Evolutionary conservation across 257 asterid species (phyloP), one percentile per base, ranked within the genome.

Genomic region (Cruciata laevipes): DNA sequence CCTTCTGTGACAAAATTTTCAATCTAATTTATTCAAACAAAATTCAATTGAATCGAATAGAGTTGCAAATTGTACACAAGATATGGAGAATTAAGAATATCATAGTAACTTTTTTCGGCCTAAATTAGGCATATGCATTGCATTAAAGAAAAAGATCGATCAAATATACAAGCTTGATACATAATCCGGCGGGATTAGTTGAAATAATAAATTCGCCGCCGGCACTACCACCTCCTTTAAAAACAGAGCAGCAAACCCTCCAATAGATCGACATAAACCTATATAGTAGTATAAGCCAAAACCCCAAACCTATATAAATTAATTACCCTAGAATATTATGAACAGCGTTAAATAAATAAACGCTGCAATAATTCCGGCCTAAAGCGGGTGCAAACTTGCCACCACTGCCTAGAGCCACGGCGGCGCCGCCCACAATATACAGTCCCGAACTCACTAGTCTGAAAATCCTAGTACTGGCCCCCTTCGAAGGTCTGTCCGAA

Each of bases 401-500:
- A 87, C 96, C 92, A 77, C 90, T 52, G 84, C 90, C 49, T 76
- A 81, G 79, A 75, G 78, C 86, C 82, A 82, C 74, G 20, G 23
- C 65, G 13, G 27, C 24, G 18, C 35, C 25, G 24, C 56, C 60
- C 17, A 57, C 42, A 37, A 18, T 55, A 42, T 37, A 42, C 17
- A 42, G 51, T 42, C 7, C 30, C 30, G 2, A 27, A 27, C 30
- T 67, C 40, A 56, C 40, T 20, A 6, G 12, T 57, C 31, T 62
- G 78, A 75, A 37, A 37, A 37, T 69, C 71, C 20, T 80, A 92
- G 73, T 84, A 87, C 60, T 93, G 98, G 1, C 71, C 75, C 20
- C 98, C 98, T 69, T 76, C 82, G 59, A 72, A 89, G 37, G 97
- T 89, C 73, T 89, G 95, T 0, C 97, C 98, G 31, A 87, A 87